Evolutionary conservation across 345 rosid species (phyloP), one percentile per base, ranked within the genome.

Genomic region (Bretschneidera sinensis): DNA sequence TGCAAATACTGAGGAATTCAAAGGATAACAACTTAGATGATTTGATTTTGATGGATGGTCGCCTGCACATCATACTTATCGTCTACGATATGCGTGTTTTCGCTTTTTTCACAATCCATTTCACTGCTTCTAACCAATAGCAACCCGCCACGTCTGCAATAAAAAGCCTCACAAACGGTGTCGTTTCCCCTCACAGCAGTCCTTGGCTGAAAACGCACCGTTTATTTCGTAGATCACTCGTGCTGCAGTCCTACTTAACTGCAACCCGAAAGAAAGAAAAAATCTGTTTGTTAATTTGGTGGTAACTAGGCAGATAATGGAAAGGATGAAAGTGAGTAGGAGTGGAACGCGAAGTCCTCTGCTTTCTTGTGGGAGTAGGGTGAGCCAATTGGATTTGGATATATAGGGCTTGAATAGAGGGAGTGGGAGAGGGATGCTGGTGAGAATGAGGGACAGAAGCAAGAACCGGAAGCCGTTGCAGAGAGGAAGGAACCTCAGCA

Each of bases 401-500:
- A 28, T 28, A 28, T 2, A 28, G 33, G 5, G 33, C 8, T 28
- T 3, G 5, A 28, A 28, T 4, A 21, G 25, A 19, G 55, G 55
- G 0, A 17, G 60, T 24, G 58, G 65, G 17, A 47, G 65, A 65
- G 57, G 51, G 25, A 64, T 67, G 67, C 73, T 21, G 59, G 68
- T 80, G 57, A 70, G 57, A 21, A 83, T 83, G 89, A 81, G 79
- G 25, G 88, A 81, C 76, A 71, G 96, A 47, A 74, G 87, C 79
- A 80, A 78, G 74, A 90, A 90, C 77, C 71, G 88, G 55, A 83
- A 78, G 79, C 92, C 85, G 48, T 70, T 87, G 55, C 92, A 82
- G 79, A 81, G 73, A 77, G 88, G 97, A 63, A 76, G 97, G 64
- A 77, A 75, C 75, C 87, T 87, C 62, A 90, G 97, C 80, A 85